These are phyloP conservation scores for Wickerhamomyces sp. DNA, from an alignment of 1,139 yeast species.

Conservation along the genomic window DNA sequence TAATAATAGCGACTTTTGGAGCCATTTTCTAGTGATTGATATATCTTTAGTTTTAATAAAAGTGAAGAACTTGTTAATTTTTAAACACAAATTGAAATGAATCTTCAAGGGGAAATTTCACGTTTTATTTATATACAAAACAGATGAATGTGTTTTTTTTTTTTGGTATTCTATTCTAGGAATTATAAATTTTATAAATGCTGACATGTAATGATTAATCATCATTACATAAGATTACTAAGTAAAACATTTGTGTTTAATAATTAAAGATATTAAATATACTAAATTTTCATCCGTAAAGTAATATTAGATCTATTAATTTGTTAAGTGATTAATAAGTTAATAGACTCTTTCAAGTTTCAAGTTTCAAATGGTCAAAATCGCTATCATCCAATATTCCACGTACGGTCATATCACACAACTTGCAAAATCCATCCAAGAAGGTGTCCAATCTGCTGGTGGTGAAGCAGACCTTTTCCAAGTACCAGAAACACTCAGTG, in stretches of 20 bases:
- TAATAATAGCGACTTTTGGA: constrained; percentile 47
- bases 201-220: no score
- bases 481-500: constrained; percentile 72
- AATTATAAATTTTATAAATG: no score
- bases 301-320: no score
- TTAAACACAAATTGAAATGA: no score
- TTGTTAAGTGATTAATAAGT: neutral
- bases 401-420: constrained; percentile 73
- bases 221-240: constrained; percentile 4
- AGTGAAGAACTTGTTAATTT: no score
- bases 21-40: constrained; percentile 16
- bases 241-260: no score
- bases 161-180: no score
- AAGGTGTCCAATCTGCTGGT: constrained; percentile 71
- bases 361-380: constrained; percentile 17
- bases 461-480: constrained; percentile 68
- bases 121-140: neutral
- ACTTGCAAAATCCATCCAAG: constrained; percentile 61
- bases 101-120: neutral
- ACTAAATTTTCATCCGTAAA: no score
- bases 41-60: neutral
- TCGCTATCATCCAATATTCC: constrained; percentile 45
- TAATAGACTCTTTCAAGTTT: neutral
- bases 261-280: no score
- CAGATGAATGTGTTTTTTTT: no score